These are phyloP conservation scores for Lepiota brunneoincarnata DNA, from an alignment of 768 basidiomycete genomes.

Conservation along the genomic window DNA sequence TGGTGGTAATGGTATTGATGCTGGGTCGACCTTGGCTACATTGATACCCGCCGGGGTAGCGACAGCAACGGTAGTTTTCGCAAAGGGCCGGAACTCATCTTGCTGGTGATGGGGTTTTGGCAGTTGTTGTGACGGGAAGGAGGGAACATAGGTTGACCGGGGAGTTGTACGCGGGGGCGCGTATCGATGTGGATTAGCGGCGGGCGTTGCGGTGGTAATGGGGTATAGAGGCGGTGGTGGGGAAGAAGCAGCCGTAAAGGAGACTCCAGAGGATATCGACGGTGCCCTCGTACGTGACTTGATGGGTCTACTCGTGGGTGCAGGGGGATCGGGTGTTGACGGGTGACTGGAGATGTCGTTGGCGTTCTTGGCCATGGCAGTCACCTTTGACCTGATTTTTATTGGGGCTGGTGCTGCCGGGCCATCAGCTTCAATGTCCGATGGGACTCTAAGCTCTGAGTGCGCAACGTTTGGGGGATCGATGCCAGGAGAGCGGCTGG, in stretches of 20 bases:
- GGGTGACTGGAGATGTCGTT: slow-evolving; percentile 12
- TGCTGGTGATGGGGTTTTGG: slow-evolving; percentile 12
- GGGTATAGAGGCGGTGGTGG: slow-evolving; percentile 42
- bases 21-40: slow-evolving; percentile 48
- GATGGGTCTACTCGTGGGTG: slow-evolving; percentile 19
- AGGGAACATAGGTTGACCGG: slow-evolving; percentile 30
- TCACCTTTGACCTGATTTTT: slow-evolving; percentile 63
- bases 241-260: slow-evolving; percentile 23
- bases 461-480: not conserved
- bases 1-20: slow-evolving; percentile 58
- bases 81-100: slow-evolving; percentile 13
- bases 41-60: slow-evolving; percentile 16
- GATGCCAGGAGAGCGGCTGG: slow-evolving; percentile 18
- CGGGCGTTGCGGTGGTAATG: slow-evolving; percentile 52
- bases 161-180: slow-evolving; percentile 30
- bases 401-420: slow-evolving; percentile 25
- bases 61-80: slow-evolving; percentile 7
- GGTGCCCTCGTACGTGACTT: slow-evolving; percentile 32
- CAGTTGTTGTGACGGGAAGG: slow-evolving; percentile 12
- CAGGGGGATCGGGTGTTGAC: slow-evolving; percentile 17
- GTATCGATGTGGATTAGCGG: slow-evolving; percentile 60
- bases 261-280: slow-evolving; percentile 38
- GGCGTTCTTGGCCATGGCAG: slow-evolving; percentile 40
- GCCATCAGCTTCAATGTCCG: not conserved
- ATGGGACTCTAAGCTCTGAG: not conserved